Percentiles rank a stretch among this genome's conserved stretches.
phyloP scores from a whole-genome alignment of 176 grass and related monocot species.

The Poa pratensis region DNA sequence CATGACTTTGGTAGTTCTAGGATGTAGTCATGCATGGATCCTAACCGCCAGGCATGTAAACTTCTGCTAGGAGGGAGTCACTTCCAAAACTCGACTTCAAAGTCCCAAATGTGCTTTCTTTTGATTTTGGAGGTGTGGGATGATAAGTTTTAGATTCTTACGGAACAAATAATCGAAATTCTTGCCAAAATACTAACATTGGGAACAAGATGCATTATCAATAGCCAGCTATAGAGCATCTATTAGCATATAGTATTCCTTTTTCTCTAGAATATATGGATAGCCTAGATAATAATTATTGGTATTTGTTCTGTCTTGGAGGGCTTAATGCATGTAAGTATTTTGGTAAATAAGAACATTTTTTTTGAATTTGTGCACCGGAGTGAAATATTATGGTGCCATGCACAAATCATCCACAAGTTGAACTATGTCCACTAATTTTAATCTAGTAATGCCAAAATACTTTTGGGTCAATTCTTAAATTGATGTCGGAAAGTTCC shows the following conservation, averaged over 20 bases:
- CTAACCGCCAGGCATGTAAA: slow-evolving; percentile 22
- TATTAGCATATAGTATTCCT: not conserved
- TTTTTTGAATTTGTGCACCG: not conserved
- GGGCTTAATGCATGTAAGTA: not conserved
- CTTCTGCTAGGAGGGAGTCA: not conserved
- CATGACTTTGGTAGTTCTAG: slow-evolving; percentile 8
- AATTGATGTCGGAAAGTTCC: not conserved
- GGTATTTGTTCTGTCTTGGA: not conserved
- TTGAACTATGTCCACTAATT: not conserved
- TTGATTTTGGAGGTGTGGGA: not conserved
- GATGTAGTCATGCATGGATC: slow-evolving; percentile 14
- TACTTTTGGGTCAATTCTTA: not conserved
- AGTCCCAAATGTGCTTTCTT: not conserved
- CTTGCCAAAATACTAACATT: not conserved
- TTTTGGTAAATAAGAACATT: not conserved
- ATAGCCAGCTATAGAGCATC: not conserved
- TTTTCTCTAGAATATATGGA: not conserved
- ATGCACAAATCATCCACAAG: not conserved
- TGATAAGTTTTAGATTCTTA: not conserved
- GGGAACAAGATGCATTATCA: not conserved
- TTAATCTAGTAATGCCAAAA: not conserved
- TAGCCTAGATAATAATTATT: not conserved
- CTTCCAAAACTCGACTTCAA: not conserved
- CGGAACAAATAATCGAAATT: not conserved
- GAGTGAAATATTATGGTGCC: not conserved